A percentile compares a stretch with the other conserved stretches of the same genome.
These are phyloP conservation scores for Eucalyptus curtisii DNA, from an alignment of 345 rosid species.

Conservation along the genomic window DNA sequence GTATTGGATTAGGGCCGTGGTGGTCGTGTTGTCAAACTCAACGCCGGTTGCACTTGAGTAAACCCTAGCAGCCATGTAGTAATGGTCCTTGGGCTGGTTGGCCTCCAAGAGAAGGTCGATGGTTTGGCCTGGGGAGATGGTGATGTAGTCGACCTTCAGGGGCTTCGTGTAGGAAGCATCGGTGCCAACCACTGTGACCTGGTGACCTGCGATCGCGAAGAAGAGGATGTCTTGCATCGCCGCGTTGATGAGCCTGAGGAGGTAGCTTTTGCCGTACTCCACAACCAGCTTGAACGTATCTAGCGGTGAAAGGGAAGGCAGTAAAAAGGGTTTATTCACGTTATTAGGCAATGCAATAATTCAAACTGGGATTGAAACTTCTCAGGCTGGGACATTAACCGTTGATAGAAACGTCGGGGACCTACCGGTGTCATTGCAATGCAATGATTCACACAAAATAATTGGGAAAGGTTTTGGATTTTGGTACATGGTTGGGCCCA, in stretches of 20 bases:
- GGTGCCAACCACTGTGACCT: slow-evolving; percentile 18
- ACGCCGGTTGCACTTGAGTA: slow-evolving; percentile 2
- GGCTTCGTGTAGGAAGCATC: slow-evolving; percentile 49
- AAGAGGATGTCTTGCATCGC: slow-evolving; percentile 19
- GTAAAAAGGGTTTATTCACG: neutral
- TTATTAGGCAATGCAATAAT: neutral
- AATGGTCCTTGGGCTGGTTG: slow-evolving; percentile 12
- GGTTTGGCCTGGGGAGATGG: slow-evolving; percentile 52
- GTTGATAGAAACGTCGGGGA: neutral
- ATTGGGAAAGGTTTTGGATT: neutral
- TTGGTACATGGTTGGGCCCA: neutral
- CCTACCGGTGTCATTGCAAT: neutral
- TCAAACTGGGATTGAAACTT: neutral
- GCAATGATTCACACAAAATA: neutral
- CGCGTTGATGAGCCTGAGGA: slow-evolving; percentile 18
- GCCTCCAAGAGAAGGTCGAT: slow-evolving; percentile 37
- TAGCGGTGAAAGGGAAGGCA: neutral
- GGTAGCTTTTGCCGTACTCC: slow-evolving; percentile 21
- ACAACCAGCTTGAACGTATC: slow-evolving; percentile 16
- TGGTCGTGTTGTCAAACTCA: slow-evolving; percentile 15
- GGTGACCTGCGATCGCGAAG: slow-evolving; percentile 23
- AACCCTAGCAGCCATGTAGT: slow-evolving; percentile 47
- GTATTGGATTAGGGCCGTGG: slow-evolving; percentile 28
- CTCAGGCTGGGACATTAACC: neutral
- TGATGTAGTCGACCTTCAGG: slow-evolving; percentile 6